Evolutionary conservation across 2,329 filamentous ascomycete genomes (phyloP).

Genomic region (Colletotrichum horii): DNA sequence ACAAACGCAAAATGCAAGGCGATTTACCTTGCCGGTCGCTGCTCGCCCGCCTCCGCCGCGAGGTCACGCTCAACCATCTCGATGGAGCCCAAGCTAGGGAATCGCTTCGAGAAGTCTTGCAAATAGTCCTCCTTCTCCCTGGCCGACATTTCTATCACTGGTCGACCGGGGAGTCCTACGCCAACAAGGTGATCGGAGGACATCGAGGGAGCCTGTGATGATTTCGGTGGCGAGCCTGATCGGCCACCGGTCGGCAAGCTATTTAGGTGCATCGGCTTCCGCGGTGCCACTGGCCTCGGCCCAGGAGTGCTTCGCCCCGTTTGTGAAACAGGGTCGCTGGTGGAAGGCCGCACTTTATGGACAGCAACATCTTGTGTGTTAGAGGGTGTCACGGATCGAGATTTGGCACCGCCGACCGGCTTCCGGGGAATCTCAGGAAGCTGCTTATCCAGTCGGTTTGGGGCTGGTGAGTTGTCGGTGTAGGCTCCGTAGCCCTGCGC

Average conservation of each 20-base stretch:
- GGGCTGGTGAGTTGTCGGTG: constrained; percentile 60
- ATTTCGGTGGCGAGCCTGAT: constrained; percentile 51
- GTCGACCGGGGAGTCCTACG: constrained; percentile 52
- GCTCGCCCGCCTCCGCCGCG: constrained; percentile 37
- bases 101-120: constrained; percentile 79
- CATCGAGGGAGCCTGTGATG: constrained; percentile 24
- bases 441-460: constrained; percentile 41
- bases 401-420: constrained; percentile 43
- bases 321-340: constrained; percentile 27
- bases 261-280: constrained; percentile 67
- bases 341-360: constrained; percentile 21
- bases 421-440: constrained; percentile 57
- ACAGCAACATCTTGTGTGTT: constrained; percentile 21
- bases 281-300: constrained; percentile 58
- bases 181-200: constrained; percentile 46
- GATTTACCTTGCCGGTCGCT: not conserved
- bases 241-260: constrained; percentile 52
- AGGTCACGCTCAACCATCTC: constrained; percentile 84
- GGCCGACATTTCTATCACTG: constrained; percentile 58
- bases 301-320: constrained; percentile 24
- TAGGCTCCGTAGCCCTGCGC: constrained; percentile 91
- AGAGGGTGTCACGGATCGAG: constrained; percentile 32
- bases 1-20: not conserved
- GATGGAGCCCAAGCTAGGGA: constrained; percentile 82
- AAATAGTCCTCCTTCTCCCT: constrained; percentile 72